A percentile compares a stretch with the other conserved stretches of the same genome.
phyloP scores from a whole-genome alignment of 441 rosid species.

The Euphorbia corollata region DNA sequence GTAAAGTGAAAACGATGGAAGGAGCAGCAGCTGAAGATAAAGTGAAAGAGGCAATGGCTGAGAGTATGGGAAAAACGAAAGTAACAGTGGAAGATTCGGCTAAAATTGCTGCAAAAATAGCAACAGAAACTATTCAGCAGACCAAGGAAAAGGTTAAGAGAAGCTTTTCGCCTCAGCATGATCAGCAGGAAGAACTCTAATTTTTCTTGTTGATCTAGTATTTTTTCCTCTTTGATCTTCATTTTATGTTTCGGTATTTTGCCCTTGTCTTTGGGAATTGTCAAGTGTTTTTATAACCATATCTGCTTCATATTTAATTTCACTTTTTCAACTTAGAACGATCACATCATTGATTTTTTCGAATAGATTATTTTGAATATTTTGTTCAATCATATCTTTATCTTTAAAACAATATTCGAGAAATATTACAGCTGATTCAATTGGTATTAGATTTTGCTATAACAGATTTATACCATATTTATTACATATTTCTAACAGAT shows the following conservation, averaged over 20 bases:
- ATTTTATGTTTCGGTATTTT: not conserved
- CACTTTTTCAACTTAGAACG: too few relatives aligned
- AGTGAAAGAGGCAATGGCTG: conserved; percentile 20
- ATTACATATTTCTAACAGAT: too few relatives aligned
- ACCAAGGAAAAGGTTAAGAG: conserved; percentile 20
- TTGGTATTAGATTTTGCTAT: too few relatives aligned
- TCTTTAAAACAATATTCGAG: too few relatives aligned
- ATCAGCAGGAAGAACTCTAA: not conserved
- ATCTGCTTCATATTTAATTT: too few relatives aligned
- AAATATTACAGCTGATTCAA: too few relatives aligned
- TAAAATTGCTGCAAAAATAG: conserved; percentile 20
- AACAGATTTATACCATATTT: too few relatives aligned
- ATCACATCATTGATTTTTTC: too few relatives aligned
- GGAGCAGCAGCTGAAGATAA: conserved; percentile 11
- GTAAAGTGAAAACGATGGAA: not conserved
- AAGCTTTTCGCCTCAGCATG: not conserved
- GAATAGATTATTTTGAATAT: too few relatives aligned
- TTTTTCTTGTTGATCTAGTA: not conserved
- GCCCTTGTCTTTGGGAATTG: too few relatives aligned
- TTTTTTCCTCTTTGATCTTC: not conserved
- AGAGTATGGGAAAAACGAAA: conserved; percentile 23
- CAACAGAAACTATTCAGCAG: conserved; percentile 13
- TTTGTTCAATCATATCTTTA: too few relatives aligned
- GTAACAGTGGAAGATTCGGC: conserved; percentile 22
- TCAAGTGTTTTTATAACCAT: too few relatives aligned